A percentile compares a stretch with the other conserved stretches of the same genome.
These are phyloP conservation scores for Kodamaea laetipori DNA, from an alignment of 805 yeast genomes.

Conservation along the genomic window DNA sequence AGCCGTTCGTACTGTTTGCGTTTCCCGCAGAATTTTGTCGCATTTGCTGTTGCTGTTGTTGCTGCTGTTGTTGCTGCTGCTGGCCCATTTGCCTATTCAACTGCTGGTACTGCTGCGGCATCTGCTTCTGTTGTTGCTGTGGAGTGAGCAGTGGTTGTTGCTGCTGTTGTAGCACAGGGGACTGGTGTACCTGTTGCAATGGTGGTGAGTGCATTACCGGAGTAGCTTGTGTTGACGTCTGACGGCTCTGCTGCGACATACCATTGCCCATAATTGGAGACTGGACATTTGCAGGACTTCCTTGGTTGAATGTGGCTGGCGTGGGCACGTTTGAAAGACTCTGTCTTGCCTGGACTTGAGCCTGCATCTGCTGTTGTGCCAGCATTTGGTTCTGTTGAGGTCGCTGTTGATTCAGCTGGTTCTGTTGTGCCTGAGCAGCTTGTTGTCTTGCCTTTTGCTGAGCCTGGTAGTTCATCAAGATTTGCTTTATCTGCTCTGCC, in stretches of 20 bases:
- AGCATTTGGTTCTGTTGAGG: conserved; percentile 21
- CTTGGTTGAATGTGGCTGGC: conserved; percentile 8
- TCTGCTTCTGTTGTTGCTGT: conserved; percentile 11
- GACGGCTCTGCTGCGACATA: conserved; percentile 13
- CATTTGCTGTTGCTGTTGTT: conserved; percentile 7
- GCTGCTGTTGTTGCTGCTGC: conserved; percentile 3
- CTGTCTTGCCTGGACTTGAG: conserved; percentile 10
- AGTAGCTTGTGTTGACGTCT: conserved; percentile 14
- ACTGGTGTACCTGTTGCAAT: conserved; percentile 13
- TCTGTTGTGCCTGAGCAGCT: conserved; percentile 15
- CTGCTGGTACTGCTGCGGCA: conserved; percentile 12
- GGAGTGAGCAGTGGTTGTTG: conserved; percentile 11
- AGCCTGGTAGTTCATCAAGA: conserved; percentile 56
- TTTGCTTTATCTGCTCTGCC: conserved; percentile 64
- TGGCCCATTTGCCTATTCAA: conserved; percentile 8
- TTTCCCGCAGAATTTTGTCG: conserved; percentile 2
- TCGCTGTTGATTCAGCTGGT: conserved; percentile 19
- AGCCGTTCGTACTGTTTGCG: conserved; percentile 3
- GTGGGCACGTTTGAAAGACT: conserved; percentile 6
- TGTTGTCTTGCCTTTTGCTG: conserved; percentile 36
- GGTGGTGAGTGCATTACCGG: conserved; percentile 16
- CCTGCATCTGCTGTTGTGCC: conserved; percentile 14
- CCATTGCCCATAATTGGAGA: conserved; percentile 13
- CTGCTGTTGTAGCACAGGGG: conserved; percentile 15
- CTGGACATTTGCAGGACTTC: conserved; percentile 9